Evolutionary conservation across 108 stramenopile genomes (phyloP).

Genomic region (Nitzschia inconspicua): DNA sequence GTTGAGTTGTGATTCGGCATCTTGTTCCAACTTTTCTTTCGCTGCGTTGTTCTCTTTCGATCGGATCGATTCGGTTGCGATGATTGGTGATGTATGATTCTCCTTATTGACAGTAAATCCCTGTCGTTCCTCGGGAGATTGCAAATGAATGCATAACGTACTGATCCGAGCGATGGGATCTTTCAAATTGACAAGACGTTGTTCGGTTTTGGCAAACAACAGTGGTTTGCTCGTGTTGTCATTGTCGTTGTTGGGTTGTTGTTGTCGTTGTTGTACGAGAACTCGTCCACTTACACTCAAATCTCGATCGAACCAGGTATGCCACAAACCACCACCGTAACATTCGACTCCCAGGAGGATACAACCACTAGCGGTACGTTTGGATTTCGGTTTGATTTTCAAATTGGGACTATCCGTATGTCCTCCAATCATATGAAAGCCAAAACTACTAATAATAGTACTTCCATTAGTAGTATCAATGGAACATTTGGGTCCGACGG

Average conservation of each 20-base stretch:
- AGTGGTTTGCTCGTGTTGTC: neutral
- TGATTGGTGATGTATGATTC: slow-evolving; percentile 80
- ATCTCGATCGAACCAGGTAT: slow-evolving; percentile 84
- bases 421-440: slow-evolving; percentile 87
- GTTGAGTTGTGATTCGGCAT: slow-evolving; percentile 52
- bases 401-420: slow-evolving; percentile 89
- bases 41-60: slow-evolving; percentile 11
- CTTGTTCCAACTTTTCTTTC: slow-evolving; percentile 38
- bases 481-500: slow-evolving; percentile 72
- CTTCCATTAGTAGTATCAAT: too few species aligned
- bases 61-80: slow-evolving; percentile 58
- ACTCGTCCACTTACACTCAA: slow-evolving; percentile 68
- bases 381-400: slow-evolving; percentile 82
- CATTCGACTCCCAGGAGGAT: slow-evolving; percentile 74
- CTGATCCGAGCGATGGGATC: slow-evolving; percentile 87
- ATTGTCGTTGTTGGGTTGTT: neutral
- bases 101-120: slow-evolving; percentile 86
- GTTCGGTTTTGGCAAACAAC: slow-evolving; percentile 12
- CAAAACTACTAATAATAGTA: too few species aligned
- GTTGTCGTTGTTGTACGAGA: slow-evolving; percentile 33
- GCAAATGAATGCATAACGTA: slow-evolving; percentile 91
- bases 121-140: slow-evolving; percentile 77
- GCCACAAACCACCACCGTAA: slow-evolving; percentile 85
- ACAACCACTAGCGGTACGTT: slow-evolving; percentile 43
- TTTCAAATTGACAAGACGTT: slow-evolving; percentile 58